Base-by-base conservation (phyloP, 495 filamentous ascomycete genomes). In the Xylaria grammica region DNA sequence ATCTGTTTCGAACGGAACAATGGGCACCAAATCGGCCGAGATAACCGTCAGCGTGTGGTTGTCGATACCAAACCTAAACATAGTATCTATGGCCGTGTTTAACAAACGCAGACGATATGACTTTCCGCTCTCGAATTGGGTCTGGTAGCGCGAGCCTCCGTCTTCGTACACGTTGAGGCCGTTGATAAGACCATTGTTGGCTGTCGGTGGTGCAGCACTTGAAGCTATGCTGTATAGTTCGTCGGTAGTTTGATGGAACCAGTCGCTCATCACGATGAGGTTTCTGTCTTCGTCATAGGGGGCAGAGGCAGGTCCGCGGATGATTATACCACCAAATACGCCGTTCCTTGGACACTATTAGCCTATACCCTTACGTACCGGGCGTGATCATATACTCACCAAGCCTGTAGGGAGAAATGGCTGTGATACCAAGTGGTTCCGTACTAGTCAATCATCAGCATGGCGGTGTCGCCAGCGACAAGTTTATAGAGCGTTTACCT, bases 351-450 rank as follows among this genome's bases (percentile, higher is more conserved):
- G 32, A 49, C 15, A 44, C 22, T 1, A 17, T 64, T 19, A 64
- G 62, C 17, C 11, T 27, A 8, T 8, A 19, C 2, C 17, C 44
- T n/a, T 34, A 3, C 26, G 20, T 44, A 0, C n/a, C 3, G 22
- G 32, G 17, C 4, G 24, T 36, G 34, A 13, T 3, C 22, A 15
- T 57, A 17, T 30, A 44, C 62, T 57, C 34, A 64, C 62, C 74
- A 78, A 53, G 81, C 81, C 65, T 90, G 87, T 17, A 82, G 71
- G 11, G 77, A 79, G 66, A 83, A 87, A 67, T 90, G 88, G 30
- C 76, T 81, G 67, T 89, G 88, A 59, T 89, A 90, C 86, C 86
- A 90, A 6, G 81, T 77, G 0, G 82, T 82, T 1, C 87, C 88
- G 65, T 90, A 89, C 55, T 79, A 72, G 0, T 13, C 6, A 42